Evolutionary conservation across 2,329 filamentous ascomycete species (phyloP), one percentile per base, ranked within the genome.

Genomic region (Aureobasidium sp.): DNA sequence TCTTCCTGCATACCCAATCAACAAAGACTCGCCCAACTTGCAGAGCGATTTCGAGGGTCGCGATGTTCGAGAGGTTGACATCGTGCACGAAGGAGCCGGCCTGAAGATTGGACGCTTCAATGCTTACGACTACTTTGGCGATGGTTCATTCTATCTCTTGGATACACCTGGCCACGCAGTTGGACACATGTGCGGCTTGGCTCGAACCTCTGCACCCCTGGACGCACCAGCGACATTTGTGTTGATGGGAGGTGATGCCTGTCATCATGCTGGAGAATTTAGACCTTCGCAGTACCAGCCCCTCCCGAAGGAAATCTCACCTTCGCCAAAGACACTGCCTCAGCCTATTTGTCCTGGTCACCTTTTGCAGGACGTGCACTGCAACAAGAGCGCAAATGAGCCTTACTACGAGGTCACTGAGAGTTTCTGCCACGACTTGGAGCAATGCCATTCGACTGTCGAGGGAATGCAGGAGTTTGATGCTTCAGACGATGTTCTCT

Each of bases 131-230:
- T 84, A 78, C 67, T 85, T 84, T 61, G 77, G 77, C 3, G 82
- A 85, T 67, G 82, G 82, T 0, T 77, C 73, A 25, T 82, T 86
- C 65, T 84, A 83, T 67, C 73, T 85, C 1, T 73, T 85, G 31
- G 73, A 82, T 65, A 76, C 77, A 3, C 81, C 81, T 0, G 83
- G 83, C 1, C 81, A 84, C 66, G 75, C 77, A 0, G 69, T 80
- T 12, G 80, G 79, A 1, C 80, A 82, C 66, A 71, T 81, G n/a
- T 77, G 76, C 62, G 81, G 74, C 3, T 72, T 84, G 0, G 81
- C 79, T 1, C 72, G 81, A 8, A 78, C 76, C 0, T 66, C 70
- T 3, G 44, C 57, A 17, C 44, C 44, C 5, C 11, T 39, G 2
- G 65, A 67, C 2, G 63, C 63, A 12, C 70, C 69, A 1, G 69